Conservation (phyloP, 495 filamentous ascomycete genomes). For the Lasiosphaeria ovina region DNA sequence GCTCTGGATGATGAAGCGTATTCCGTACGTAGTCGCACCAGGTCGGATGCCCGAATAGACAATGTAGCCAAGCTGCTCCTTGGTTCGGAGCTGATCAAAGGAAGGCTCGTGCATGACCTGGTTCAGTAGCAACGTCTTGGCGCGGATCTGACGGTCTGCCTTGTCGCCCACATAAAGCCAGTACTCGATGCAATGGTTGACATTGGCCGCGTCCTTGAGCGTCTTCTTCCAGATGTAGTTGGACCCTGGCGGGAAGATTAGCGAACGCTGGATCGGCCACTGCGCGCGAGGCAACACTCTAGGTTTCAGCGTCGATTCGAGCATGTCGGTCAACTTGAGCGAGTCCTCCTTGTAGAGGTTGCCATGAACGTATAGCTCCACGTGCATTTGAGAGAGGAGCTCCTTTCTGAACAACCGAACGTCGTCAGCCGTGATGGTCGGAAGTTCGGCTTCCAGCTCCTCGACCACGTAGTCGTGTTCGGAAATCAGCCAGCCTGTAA, state of each 20-base stretch:
- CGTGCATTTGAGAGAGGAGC: constrained; percentile 76
- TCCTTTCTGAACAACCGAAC: constrained; percentile 77
- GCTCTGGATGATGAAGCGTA: constrained; percentile 90
- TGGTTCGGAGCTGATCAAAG: constrained; percentile 92
- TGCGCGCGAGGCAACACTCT: constrained; percentile 71
- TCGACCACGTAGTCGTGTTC: constrained; percentile 80
- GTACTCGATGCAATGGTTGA: constrained; percentile 97
- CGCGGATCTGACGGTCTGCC: constrained; percentile 61
- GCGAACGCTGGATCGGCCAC: constrained; percentile 72
- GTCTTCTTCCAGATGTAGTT: constrained; percentile 79
- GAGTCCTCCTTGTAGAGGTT: constrained; percentile 97
- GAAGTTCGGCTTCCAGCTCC: constrained; percentile 74
- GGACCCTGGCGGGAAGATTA: constrained; percentile 73
- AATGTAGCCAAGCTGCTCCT: constrained; percentile 96
- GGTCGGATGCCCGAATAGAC: constrained; percentile 79
- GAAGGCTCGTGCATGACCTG: constrained; percentile 91
- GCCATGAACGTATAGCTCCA: constrained; percentile 86
- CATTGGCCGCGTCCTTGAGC: constrained; percentile 84
- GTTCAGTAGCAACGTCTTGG: constrained; percentile 78
- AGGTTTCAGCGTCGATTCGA: constrained; percentile 77
- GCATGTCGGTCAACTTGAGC: constrained; percentile 75
- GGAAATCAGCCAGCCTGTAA: constrained; percentile 70
- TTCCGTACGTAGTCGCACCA: constrained; percentile 71
- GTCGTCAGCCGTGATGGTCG: constrained; percentile 68
- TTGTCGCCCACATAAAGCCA: constrained; percentile 76